These are phyloP conservation scores for Jamesozyma gamospora DNA, from an alignment of 805 yeast genomes.

Conservation along the genomic window DNA sequence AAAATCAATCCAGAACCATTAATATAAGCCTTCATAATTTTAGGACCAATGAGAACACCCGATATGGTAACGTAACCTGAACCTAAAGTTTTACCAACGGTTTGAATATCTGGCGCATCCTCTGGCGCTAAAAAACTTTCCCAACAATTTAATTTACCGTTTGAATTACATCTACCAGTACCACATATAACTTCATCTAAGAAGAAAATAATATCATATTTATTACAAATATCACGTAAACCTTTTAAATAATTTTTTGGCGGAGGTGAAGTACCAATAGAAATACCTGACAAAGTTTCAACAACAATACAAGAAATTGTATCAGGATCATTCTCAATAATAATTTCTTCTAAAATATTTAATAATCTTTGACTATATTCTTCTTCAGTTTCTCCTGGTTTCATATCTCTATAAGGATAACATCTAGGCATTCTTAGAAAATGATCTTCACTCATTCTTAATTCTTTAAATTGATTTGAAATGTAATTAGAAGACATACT, in stretches of 20 bases:
- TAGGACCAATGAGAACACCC: constrained; percentile 35
- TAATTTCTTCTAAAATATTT: constrained; percentile 34
- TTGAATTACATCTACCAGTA: constrained; percentile 37
- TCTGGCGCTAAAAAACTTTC: constrained; percentile 33
- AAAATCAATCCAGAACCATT: constrained; percentile 33
- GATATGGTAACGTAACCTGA: constrained; percentile 43
- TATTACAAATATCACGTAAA: constrained; percentile 37
- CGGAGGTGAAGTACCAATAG: constrained; percentile 38
- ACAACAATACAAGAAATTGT: constrained; percentile 36
- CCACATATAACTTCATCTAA: constrained; percentile 53
- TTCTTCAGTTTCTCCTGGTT: constrained; percentile 31
- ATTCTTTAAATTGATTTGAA: constrained; percentile 10
- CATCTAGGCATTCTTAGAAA: constrained; percentile 26
- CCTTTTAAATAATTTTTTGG: constrained; percentile 40
- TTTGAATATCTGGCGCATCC: constrained; percentile 38
- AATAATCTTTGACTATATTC: constrained; percentile 32
- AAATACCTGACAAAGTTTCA: constrained; percentile 41
- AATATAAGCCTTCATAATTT: constrained; percentile 31
- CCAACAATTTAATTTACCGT: constrained; percentile 40
- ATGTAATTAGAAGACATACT: constrained; percentile 19
- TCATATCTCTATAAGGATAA: constrained; percentile 29
- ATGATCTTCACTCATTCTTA: constrained; percentile 7
- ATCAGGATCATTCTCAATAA: constrained; percentile 35
- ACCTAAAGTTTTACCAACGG: constrained; percentile 41
- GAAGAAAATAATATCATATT: constrained; percentile 41